These are phyloP conservation scores for Backusella psychrophila DNA, from an alignment of 192 early-diverging fungal genomes.

Conservation along the genomic window DNA sequence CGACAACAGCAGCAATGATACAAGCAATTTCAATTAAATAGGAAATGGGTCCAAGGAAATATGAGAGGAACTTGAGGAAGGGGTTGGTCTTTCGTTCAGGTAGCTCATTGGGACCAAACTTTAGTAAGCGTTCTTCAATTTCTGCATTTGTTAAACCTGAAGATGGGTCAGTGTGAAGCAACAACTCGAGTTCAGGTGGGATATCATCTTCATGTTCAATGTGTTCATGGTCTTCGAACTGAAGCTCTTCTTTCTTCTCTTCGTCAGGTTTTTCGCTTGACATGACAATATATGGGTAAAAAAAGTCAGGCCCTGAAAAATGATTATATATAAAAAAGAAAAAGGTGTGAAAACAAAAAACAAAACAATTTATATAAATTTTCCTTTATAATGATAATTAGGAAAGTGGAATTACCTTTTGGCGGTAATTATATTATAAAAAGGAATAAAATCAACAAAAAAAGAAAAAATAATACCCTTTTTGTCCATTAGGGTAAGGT, in stretches of 20 bases:
- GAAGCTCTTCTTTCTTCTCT: constrained; percentile 45
- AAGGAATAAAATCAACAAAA: constrained; percentile 6
- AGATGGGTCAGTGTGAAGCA: constrained; percentile 78
- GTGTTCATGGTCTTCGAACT: constrained; percentile 70
- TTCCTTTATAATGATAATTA: neutral
- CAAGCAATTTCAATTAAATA: constrained; percentile 87
- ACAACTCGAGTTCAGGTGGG: constrained; percentile 70
- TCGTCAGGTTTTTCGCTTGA: constrained; percentile 14
- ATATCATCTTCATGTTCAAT: constrained; percentile 74
- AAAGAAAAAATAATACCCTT: constrained; percentile 20
- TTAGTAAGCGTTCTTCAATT: constrained; percentile 58
- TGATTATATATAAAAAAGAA: constrained; percentile 1
- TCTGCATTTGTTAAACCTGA: constrained; percentile 73
- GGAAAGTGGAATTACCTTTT: neutral
- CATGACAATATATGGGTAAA: constrained; percentile 5
- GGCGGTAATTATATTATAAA: neutral
- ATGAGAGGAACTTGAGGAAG: constrained; percentile 78
- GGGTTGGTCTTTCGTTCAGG: constrained; percentile 82
- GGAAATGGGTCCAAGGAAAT: constrained; percentile 80
- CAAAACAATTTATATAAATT: constrained; percentile 9
- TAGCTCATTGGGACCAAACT: constrained; percentile 82
- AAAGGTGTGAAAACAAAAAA: neutral
- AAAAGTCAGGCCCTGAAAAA: neutral
- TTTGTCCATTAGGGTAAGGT: neutral
- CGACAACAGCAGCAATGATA: constrained; percentile 69